Evolutionary conservation across 2,329 filamentous ascomycete species (phyloP).

Genomic region (Aspergillus phoenicis): DNA sequence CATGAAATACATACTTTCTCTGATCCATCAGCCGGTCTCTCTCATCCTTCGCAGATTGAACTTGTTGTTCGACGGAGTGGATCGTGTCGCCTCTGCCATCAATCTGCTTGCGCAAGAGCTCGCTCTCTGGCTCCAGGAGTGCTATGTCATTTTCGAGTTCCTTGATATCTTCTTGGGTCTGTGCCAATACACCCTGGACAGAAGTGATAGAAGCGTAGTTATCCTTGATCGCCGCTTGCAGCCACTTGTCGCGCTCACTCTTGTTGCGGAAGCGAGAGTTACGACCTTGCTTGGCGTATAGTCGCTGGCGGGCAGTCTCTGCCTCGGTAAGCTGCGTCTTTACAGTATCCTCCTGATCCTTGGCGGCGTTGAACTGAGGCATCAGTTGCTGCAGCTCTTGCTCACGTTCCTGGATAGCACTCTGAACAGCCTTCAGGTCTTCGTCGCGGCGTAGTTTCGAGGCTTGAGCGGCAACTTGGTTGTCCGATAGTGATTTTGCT

Average conservation of each 20-base stretch:
- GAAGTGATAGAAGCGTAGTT: constrained; percentile 74
- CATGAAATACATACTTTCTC: constrained; percentile 61
- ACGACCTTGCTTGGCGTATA: constrained; percentile 90
- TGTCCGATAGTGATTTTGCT: constrained; percentile 79
- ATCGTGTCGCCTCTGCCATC: constrained; percentile 78
- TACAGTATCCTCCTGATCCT: constrained; percentile 70
- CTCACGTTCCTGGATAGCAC: constrained; percentile 75
- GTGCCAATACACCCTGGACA: constrained; percentile 81
- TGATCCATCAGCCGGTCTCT: constrained; percentile 81
- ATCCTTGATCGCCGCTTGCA: constrained; percentile 78
- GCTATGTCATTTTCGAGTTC: constrained; percentile 71
- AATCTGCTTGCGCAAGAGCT: constrained; percentile 69
- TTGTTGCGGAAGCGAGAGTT: constrained; percentile 87
- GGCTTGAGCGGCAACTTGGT: constrained; percentile 75
- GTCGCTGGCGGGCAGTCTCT: constrained; percentile 72
- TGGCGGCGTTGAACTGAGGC: constrained; percentile 74
- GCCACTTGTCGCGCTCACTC: constrained; percentile 80
- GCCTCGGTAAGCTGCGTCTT: constrained; percentile 74
- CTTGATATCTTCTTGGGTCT: constrained; percentile 79
- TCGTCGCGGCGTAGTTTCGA: constrained; percentile 69
- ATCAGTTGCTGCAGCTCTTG: constrained; percentile 72
- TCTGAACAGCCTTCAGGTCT: constrained; percentile 71
- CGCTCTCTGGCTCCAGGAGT: constrained; percentile 71
- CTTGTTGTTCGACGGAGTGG: constrained; percentile 70
- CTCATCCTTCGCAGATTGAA: constrained; percentile 75